Conservation (phyloP, 164 flowering plant genomes). For the Chloranthus sessilifolius region DNA sequence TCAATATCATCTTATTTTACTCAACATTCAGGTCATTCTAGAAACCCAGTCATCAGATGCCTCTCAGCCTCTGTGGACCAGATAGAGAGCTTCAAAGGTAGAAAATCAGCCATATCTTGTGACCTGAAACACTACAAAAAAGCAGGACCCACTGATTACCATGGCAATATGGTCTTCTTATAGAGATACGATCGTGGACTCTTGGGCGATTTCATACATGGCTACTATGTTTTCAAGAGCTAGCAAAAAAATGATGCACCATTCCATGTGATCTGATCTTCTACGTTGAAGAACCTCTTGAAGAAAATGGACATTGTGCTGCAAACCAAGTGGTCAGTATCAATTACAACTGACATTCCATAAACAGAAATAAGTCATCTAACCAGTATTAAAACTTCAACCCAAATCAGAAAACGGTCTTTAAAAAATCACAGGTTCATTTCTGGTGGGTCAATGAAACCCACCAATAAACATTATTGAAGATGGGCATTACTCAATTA, state of each 20-base stretch:
- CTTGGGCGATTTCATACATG: constrained; percentile 56
- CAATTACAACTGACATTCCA: too few species aligned
- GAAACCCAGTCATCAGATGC: too few species aligned
- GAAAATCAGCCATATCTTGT: too few species aligned
- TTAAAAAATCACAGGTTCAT: constrained; percentile 4
- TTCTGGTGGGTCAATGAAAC: not conserved
- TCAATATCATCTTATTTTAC: too few species aligned
- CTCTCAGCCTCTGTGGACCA: too few species aligned
- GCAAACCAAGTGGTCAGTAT: too few species aligned
- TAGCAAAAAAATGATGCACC: constrained; percentile 71
- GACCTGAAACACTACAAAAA: too few species aligned
- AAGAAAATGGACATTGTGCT: constrained; percentile 92
- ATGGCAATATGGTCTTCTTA: constrained; percentile 2
- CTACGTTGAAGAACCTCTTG: constrained; percentile 82
- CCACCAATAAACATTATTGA: not conserved
- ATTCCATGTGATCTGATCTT: constrained; percentile 70
- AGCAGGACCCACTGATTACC: too few species aligned
- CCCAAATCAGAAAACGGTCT: not conserved
- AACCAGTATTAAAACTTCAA: not conserved
- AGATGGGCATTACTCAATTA: not conserved
- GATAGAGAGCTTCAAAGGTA: too few species aligned
- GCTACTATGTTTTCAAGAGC: constrained; percentile 54
- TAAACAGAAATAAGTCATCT: too few species aligned
- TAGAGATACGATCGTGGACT: constrained; percentile 26
- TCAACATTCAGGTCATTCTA: too few species aligned